phyloP scores from a whole-genome alignment of 169 alveolate genomes.

The Plasmodium fragile region DNA sequence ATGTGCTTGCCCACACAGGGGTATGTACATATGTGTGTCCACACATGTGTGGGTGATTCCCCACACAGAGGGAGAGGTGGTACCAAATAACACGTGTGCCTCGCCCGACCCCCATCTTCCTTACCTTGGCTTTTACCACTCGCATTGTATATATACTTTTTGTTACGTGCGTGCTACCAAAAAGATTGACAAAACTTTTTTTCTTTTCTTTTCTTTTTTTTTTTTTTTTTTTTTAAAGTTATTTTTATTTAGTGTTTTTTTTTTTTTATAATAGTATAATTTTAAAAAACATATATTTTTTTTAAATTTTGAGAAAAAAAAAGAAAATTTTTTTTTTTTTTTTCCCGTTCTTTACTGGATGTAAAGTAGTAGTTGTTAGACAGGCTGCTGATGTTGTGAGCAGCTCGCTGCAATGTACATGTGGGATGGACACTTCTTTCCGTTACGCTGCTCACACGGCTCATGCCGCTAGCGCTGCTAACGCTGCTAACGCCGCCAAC shows the following conservation, averaged over 20 bases:
- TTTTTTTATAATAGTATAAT: constrained; percentile 6
- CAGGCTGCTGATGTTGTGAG: neutral
- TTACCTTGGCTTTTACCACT: neutral
- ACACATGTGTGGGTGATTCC: neutral
- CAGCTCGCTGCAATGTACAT: neutral
- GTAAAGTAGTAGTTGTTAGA: neutral
- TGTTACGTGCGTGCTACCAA: neutral
- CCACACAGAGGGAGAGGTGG: neutral
- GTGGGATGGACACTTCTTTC: neutral
- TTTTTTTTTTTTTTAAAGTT: neutral
- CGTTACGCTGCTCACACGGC: neutral
- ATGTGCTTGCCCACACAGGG: neutral
- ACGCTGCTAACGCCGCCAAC: neutral
- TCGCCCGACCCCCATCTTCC: no score
- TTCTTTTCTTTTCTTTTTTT: neutral
- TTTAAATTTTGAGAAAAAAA: constrained; percentile 18
- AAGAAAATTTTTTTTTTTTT: neutral
- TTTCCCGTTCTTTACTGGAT: neutral
- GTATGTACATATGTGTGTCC: neutral
- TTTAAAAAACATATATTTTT: constrained; percentile 34
- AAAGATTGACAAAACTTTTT: neutral
- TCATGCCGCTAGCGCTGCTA: no score
- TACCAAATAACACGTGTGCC: neutral
- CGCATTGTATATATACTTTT: neutral
- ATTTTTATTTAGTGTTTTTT: neutral